A percentile compares a stretch with the other conserved stretches of the same genome.
Evolutionary conservation across 192 early-diverging fungal genomes (phyloP).

Genomic region (Dissophora globulifera): DNA sequence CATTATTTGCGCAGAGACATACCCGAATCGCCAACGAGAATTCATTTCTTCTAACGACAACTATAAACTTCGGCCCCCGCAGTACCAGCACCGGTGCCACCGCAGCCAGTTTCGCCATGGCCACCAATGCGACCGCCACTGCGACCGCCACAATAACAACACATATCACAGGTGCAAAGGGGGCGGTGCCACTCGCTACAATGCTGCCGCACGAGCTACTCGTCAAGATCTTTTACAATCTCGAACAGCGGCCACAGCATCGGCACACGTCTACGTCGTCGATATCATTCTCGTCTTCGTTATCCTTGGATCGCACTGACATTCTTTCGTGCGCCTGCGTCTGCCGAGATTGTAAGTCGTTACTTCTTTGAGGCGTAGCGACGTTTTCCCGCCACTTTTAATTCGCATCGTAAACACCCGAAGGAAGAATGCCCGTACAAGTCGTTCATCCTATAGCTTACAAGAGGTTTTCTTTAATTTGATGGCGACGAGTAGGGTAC

Average conservation of each 20-base stretch:
- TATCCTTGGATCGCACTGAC: slow-evolving; percentile 18
- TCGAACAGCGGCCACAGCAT: slow-evolving; percentile 38
- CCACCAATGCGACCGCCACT: not conserved
- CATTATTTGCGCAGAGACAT: not conserved
- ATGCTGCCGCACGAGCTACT: slow-evolving; percentile 40
- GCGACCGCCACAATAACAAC: not conserved
- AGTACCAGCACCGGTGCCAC: too few relatives aligned
- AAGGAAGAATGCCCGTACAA: not conserved
- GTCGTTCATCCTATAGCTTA: too few relatives aligned
- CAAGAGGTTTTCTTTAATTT: too few relatives aligned
- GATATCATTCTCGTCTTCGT: slow-evolving; percentile 28
- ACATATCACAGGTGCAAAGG: not conserved
- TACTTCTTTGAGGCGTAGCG: not conserved
- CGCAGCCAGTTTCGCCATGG: too few relatives aligned
- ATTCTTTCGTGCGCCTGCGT: slow-evolving; percentile 38
- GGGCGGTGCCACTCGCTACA: not conserved
- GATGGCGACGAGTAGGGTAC: too few relatives aligned
- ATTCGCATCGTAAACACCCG: not conserved
- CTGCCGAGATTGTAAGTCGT: slow-evolving; percentile 43
- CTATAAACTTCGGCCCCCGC: too few relatives aligned
- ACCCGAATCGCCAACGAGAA: too few relatives aligned
- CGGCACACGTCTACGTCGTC: slow-evolving; percentile 32
- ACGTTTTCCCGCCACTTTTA: too few relatives aligned
- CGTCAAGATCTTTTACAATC: slow-evolving; percentile 43
- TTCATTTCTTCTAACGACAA: too few relatives aligned